Evolutionary conservation across 2,329 filamentous ascomycete species (phyloP).

Genomic region (Scorias spongiosa): DNA sequence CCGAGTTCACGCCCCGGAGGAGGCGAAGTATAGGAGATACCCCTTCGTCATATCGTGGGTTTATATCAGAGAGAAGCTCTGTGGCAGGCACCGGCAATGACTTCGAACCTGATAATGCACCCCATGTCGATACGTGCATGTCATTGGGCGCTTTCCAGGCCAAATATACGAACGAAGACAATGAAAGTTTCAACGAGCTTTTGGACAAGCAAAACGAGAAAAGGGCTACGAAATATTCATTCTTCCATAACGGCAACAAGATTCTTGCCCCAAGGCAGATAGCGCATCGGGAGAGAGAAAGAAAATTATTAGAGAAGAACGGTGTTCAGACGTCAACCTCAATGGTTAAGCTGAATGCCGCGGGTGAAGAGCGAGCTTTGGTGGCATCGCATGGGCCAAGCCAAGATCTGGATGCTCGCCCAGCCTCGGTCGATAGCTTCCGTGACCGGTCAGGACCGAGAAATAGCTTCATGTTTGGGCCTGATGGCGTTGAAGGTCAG

Average conservation of each 20-base stretch:
- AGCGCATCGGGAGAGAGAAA: conserved; percentile 39
- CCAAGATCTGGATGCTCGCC: conserved; percentile 50
- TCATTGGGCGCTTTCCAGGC: conserved; percentile 75
- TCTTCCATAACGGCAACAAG: conserved; percentile 81
- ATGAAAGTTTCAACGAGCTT: conserved; percentile 88
- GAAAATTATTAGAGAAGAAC: conserved; percentile 40
- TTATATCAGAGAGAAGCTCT: conserved; percentile 51
- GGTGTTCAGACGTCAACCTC: conserved; percentile 27
- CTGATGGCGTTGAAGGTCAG: conserved; percentile 45
- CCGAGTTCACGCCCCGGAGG: conserved; percentile 18
- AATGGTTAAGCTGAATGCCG: conserved; percentile 12
- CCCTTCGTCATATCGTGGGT: conserved; percentile 43
- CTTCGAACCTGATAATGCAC: conserved; percentile 23
- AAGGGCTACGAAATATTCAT: conserved; percentile 68
- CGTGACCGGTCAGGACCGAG: conserved; percentile 43
- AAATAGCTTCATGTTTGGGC: conserved; percentile 78
- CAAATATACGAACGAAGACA: conserved; percentile 94
- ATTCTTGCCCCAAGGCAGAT: conserved; percentile 49
- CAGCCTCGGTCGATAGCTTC: conserved; percentile 66
- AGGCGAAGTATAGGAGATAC: conserved; percentile 8
- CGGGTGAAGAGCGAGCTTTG: conserved; percentile 9
- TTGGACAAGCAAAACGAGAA: conserved; percentile 84
- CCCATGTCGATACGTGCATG: conserved; percentile 56
- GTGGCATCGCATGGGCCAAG: conserved; percentile 29
- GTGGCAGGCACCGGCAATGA: conserved; percentile 18